These are phyloP conservation scores for Debaryomyces fabryi DNA, from an alignment of 1,139 yeast species.

Conservation along the genomic window DNA sequence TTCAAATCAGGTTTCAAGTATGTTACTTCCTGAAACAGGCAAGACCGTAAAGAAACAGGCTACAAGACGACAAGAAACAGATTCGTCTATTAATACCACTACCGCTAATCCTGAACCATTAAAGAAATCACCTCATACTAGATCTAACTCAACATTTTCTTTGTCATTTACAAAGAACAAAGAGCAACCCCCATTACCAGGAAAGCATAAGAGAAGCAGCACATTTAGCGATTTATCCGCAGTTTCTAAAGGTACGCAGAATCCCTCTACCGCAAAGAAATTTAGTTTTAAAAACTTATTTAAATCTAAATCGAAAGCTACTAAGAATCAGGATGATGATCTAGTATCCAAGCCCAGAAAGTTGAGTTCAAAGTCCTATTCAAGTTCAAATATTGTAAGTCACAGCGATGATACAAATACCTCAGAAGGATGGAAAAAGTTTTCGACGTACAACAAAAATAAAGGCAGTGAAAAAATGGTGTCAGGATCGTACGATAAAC, in stretches of 20 bases:
- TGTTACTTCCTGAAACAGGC: not conserved
- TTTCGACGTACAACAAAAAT: conserved; percentile 2
- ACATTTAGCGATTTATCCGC: conserved; percentile 27
- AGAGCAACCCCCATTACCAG: conserved; percentile 13
- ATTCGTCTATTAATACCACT: not conserved
- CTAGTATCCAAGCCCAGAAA: conserved; percentile 23
- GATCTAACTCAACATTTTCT: conserved; percentile 36
- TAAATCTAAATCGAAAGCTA: conserved; percentile 34
- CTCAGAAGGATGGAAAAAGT: conserved; percentile 5
- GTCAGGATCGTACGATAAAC: conserved; percentile 2
- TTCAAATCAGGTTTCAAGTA: not conserved
- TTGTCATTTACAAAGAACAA: conserved; percentile 18
- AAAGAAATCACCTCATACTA: conserved; percentile 26
- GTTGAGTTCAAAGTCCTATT: conserved; percentile 29
- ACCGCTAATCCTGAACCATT: not conserved
- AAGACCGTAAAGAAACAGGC: not conserved
- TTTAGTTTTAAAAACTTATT: conserved; percentile 46
- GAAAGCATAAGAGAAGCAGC: conserved; percentile 10
- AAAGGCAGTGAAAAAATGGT: conserved; percentile 11
- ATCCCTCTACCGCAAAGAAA: conserved; percentile 24
- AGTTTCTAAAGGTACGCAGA: conserved; percentile 12
- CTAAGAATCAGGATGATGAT: conserved; percentile 15
- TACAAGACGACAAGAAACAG: too few species aligned
- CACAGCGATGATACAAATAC: conserved; percentile 4
- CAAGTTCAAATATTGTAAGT: conserved; percentile 31